Base-by-base conservation (phyloP, 116 monocot genomes). In the Phalaenopsis hybrid region DNA sequence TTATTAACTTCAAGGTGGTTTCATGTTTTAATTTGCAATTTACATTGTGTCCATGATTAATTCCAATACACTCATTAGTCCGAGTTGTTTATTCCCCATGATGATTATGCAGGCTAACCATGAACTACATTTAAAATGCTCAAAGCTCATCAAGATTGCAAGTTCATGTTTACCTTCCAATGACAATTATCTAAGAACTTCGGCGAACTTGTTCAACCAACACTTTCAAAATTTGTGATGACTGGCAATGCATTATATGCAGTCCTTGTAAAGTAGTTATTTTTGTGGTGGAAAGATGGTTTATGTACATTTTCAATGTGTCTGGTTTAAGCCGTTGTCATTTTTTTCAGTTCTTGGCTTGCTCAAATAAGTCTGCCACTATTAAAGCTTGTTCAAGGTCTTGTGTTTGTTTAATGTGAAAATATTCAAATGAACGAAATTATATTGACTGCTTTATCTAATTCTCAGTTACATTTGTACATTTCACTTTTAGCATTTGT, bases 81-180 rank as follows among this genome's bases (percentile, higher is more conserved):
- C 15, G 67, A 67, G 67, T 11, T 67, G 6, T 63, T 55, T 55
- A 51, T 51, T 51, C 51, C 12, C 51, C 11, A 51, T 25, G 65
- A 11, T 65, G 65, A 6, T 21, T 72, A 12, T 37, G 43, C 73
- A 73, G 73, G 73, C 43, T 13, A 73, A 33, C 5, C 37, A 41
- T 33, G 73, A 37, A 41, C 73, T 73, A 16, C 73, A 73, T 43
- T 73, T 73, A n/a, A 73, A 73, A 73, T 73, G 73, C 16, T 15
- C 73, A 17, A 37, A 73, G 73, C 73, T 73, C 17, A 73, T 73
- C 43, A 17, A 37, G 41, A 73, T 43, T 73, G 73, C 73, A 12
- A 37, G 17, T 33, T 73, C 73, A 43, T 73, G 73, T 73, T 6
- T 73, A n/a, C 13, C 41, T 73, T 73, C 73, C 43, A 73, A 16